Evolutionary conservation across 192 early-diverging fungal genomes (phyloP).

Genomic region (Backusella mclennaniae): DNA sequence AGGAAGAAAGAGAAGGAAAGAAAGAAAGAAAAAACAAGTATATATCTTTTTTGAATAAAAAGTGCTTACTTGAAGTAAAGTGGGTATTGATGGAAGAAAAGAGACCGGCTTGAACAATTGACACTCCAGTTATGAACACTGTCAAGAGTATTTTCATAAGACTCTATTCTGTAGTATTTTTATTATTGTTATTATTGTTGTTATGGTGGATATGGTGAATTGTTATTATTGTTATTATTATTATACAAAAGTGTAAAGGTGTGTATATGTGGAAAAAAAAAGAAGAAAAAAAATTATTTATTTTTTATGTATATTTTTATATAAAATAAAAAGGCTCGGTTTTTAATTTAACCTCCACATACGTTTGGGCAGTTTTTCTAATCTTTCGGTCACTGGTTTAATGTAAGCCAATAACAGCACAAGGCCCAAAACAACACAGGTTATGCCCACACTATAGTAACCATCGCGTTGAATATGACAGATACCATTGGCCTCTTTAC

Average conservation of each 20-base stretch:
- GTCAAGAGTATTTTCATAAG: slow-evolving; percentile 11
- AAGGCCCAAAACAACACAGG: slow-evolving; percentile 72
- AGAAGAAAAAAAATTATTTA: not conserved
- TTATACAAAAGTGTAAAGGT: no score
- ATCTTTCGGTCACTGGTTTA: slow-evolving; percentile 54
- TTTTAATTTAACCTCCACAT: slow-evolving; percentile 25
- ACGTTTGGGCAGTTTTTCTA: slow-evolving; percentile 46
- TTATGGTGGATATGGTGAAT: not conserved
- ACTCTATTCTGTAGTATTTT: not conserved
- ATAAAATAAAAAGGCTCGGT: not conserved
- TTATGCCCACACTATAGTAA: slow-evolving; percentile 77
- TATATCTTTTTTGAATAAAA: not conserved
- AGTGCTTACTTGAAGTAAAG: slow-evolving; percentile 15
- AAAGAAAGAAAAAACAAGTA: not conserved
- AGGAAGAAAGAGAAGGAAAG: not conserved
- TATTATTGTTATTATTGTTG: not conserved
- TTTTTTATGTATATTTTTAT: not conserved
- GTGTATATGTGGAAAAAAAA: not conserved
- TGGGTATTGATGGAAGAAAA: slow-evolving; percentile 22
- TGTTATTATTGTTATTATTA: not conserved
- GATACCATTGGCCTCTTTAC: not conserved
- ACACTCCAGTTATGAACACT: not conserved
- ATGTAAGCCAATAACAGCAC: slow-evolving; percentile 58
- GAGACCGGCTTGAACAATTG: slow-evolving; percentile 1
- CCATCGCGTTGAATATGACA: slow-evolving; percentile 80